Evolutionary conservation across 2,329 filamentous ascomycete species (phyloP).

Genomic region (Nigrograna mackinnonii): DNA sequence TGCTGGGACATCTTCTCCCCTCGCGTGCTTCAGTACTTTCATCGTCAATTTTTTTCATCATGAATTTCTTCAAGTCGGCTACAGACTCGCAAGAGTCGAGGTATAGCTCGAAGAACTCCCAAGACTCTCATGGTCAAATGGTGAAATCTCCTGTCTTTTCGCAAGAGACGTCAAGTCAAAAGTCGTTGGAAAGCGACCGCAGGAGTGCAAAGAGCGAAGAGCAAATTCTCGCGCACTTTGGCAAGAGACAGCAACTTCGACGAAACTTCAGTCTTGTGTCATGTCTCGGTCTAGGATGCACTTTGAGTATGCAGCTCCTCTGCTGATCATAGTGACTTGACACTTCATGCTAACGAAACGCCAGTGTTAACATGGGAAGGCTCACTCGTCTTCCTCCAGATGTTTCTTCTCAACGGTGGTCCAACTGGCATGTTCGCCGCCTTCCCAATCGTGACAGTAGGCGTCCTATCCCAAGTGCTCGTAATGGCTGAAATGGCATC

Average conservation of each 20-base stretch:
- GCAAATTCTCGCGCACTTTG: constrained; percentile 8
- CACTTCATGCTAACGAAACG: neutral
- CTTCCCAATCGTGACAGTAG: constrained; percentile 9
- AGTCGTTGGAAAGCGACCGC: neutral
- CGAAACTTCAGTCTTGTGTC: constrained; percentile 9
- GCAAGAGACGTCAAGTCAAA: neutral
- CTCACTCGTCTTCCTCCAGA: constrained; percentile 2
- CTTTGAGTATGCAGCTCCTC: constrained; percentile 5
- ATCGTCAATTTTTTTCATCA: neutral
- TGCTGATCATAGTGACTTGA: neutral
- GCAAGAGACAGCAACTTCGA: constrained; percentile 6
- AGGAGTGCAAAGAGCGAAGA: constrained; percentile 7
- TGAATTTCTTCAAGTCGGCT: too few relatives aligned
- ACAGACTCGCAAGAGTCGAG: too few relatives aligned
- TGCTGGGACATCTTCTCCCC: neutral
- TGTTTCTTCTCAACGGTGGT: constrained; percentile 6
- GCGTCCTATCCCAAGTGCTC: constrained; percentile 7
- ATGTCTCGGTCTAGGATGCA: constrained; percentile 5
- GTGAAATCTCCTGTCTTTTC: neutral
- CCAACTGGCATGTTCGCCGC: constrained; percentile 8
- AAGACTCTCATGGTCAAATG: neutral
- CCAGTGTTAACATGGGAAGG: constrained; percentile 9
- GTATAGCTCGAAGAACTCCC: neutral
- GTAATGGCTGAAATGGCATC: constrained; percentile 14
- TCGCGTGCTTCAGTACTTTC: too few relatives aligned